These are phyloP conservation scores for Euphorbia pulcherrima DNA, from an alignment of 345 rosid genomes.

Conservation along the genomic window DNA sequence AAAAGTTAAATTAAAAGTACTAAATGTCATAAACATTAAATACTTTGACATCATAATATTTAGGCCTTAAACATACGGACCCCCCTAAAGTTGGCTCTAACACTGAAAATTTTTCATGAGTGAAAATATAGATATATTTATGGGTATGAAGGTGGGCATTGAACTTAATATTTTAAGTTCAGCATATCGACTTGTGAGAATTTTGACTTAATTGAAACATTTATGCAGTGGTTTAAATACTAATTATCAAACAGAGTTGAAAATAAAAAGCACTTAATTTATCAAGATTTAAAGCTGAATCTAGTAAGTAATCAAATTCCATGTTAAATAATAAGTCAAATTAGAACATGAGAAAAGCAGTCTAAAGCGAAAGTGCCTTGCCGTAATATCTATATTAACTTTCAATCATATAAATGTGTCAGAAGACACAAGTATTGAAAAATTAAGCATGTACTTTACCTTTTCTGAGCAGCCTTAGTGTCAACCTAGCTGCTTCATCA, in stretches of 20 bases:
- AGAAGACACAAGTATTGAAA: slow-evolving; percentile 12
- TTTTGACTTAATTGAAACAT: not conserved
- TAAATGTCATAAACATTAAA: too few species aligned
- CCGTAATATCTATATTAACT: not conserved
- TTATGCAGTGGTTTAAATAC: not conserved
- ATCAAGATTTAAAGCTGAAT: not conserved
- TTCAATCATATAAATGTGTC: not conserved
- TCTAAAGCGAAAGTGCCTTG: not conserved
- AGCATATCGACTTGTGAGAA: not conserved
- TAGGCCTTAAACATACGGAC: too few species aligned
- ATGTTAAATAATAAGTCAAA: not conserved
- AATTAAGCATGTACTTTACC: slow-evolving; percentile 41
- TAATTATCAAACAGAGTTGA: not conserved
- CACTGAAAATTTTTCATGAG: not conserved
- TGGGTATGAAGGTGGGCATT: not conserved
- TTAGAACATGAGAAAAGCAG: not conserved
- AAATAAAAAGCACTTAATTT: not conserved
- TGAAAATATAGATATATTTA: not conserved
- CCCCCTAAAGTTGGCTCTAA: too few species aligned
- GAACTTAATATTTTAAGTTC: not conserved
- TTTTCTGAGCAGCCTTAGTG: slow-evolving; percentile 41
- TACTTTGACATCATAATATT: not conserved
- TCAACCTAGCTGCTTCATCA: slow-evolving; percentile 66
- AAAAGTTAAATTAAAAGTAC: too few species aligned
- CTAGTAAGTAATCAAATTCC: not conserved